Conservation (phyloP, 1,284 basidiomycete genomes). For the Peniophora sp. region DNA sequence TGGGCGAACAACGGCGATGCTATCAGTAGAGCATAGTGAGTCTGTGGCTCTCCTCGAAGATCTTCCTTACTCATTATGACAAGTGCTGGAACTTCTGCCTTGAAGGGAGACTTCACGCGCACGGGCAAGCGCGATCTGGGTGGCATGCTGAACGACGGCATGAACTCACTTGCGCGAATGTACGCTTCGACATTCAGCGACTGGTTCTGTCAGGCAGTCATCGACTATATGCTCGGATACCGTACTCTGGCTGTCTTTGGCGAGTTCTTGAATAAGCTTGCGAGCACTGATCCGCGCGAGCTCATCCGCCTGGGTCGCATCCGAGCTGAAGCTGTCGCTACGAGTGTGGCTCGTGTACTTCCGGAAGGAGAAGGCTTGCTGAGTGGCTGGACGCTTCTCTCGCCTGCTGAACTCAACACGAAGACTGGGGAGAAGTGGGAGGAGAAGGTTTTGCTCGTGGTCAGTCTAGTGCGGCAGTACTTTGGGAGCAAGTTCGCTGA, state of each 20-base stretch:
- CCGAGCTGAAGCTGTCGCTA: conserved; percentile 85
- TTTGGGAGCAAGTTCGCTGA: neutral
- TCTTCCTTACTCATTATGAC: conserved; percentile 8
- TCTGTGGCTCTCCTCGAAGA: conserved; percentile 11
- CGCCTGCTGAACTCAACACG: conserved; percentile 71
- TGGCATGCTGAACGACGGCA: conserved; percentile 88
- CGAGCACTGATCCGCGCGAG: conserved; percentile 85
- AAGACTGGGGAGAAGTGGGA: conserved; percentile 76
- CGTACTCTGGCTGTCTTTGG: conserved; percentile 81
- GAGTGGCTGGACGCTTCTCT: conserved; percentile 88
- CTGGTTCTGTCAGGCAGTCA: conserved; percentile 94
- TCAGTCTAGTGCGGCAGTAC: conserved; percentile 34
- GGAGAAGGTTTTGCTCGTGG: conserved; percentile 88
- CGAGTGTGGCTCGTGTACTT: conserved; percentile 74
- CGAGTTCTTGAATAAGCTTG: conserved; percentile 82
- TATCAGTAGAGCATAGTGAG: conserved; percentile 80
- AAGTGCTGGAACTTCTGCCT: conserved; percentile 79
- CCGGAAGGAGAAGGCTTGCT: conserved; percentile 74
- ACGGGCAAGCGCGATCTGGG: conserved; percentile 90
- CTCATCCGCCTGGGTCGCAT: conserved; percentile 83
- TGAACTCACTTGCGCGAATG: conserved; percentile 85
- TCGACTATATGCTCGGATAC: conserved; percentile 87
- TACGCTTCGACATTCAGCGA: conserved; percentile 86
- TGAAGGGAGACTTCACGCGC: conserved; percentile 95
- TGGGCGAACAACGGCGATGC: conserved; percentile 97